Conservation (phyloP, 2,329 filamentous ascomycete genomes). For the Fusarium luffae region DNA sequence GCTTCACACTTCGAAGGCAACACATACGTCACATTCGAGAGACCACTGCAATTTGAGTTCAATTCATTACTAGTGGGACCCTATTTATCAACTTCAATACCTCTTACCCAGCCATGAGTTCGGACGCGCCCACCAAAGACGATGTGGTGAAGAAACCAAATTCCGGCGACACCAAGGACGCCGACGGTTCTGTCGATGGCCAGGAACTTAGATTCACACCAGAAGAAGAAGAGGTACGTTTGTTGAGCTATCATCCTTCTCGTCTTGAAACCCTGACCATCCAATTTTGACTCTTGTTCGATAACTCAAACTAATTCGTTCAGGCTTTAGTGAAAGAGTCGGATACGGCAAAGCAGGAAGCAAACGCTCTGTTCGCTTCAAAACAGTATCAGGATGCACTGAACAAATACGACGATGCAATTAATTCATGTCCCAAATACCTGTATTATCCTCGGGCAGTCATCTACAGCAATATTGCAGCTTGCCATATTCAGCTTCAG, state of each 20-base stretch:
- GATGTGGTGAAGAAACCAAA: neutral
- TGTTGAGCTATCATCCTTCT: too few relatives aligned
- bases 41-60: too few relatives aligned
- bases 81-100: neutral
- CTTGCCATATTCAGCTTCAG: conserved; percentile 84
- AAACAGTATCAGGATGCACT: conserved; percentile 82
- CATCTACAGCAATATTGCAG: conserved; percentile 87
- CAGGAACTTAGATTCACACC: conserved; percentile 59
- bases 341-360: conserved; percentile 76
- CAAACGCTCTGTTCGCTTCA: conserved; percentile 81
- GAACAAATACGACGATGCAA: conserved; percentile 82
- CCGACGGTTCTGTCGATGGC: conserved; percentile 22
- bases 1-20: neutral
- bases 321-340: conserved; percentile 78
- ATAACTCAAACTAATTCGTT: neutral
- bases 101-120: conserved; percentile 9
- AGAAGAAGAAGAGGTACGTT: conserved; percentile 67
- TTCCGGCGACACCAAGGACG: neutral
- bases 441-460: conserved; percentile 90
- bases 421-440: conserved; percentile 82
- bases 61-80: neutral
- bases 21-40: neutral
- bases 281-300: neutral
- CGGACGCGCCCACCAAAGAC: conserved; percentile 4
- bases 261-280: neutral